Percentiles rank a stretch among this genome's conserved stretches.
phyloP scores from a whole-genome alignment of 257 asterid species.

The Solanum dulcamara region DNA sequence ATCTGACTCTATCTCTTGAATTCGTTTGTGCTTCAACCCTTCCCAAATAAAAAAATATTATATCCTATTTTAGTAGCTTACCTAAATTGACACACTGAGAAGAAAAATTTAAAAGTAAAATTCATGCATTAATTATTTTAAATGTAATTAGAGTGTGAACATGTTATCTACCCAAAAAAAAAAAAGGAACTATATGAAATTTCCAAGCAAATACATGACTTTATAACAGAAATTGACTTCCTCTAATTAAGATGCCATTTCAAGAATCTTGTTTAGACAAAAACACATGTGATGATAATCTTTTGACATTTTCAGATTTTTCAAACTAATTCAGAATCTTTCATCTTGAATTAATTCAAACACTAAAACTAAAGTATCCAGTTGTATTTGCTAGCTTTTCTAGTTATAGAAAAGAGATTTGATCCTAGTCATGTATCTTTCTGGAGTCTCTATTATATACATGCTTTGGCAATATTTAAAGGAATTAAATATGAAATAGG shows the following conservation, averaged over 20 bases:
- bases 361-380: neutral
- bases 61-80: neutral
- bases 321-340: neutral
- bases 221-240: neutral
- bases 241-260: neutral
- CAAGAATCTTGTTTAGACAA: neutral
- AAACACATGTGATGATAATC: neutral
- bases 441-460: conserved; percentile 1
- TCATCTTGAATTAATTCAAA: neutral
- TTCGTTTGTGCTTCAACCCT: neutral
- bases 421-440: neutral
- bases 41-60: neutral
- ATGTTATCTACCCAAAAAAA: neutral
- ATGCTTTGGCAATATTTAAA: neutral
- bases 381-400: neutral
- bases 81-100: neutral
- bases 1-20: neutral
- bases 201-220: neutral
- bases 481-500: neutral
- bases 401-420: neutral
- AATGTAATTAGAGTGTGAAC: neutral
- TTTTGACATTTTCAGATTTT: conserved; percentile 5
- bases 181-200: neutral
- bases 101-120: neutral
- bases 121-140: neutral